A percentile compares a stretch with the other conserved stretches of the same genome.
Conservation (phyloP, 2,329 filamentous ascomycete species). For the Colletotrichum brevisporum region DNA sequence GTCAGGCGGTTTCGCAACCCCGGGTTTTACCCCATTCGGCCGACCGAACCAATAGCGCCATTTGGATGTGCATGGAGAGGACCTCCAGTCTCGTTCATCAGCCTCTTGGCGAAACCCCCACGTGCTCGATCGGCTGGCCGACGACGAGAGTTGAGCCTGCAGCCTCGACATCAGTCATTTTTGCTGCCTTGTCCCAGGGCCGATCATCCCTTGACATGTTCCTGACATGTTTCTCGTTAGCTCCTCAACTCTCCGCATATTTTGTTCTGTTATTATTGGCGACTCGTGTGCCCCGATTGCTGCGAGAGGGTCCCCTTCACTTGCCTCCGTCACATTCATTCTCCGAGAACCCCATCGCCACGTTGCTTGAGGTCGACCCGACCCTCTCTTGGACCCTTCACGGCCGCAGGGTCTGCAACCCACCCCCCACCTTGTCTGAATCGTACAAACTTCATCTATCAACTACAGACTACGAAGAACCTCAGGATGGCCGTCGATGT, state of each 20-base stretch:
- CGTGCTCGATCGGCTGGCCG: slow-evolving; percentile 31
- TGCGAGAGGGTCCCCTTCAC: not conserved
- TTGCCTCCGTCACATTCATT: not conserved
- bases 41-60: slow-evolving; percentile 32
- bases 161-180: not conserved
- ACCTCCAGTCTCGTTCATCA: slow-evolving; percentile 1
- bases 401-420: not conserved
- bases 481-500: slow-evolving; percentile 35
- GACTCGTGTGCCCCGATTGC: not conserved
- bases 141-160: not conserved
- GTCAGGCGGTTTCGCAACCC: not conserved
- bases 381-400: slow-evolving; percentile 9
- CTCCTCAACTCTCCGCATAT: not conserved
- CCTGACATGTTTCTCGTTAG: too few relatives aligned
- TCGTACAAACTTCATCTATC: not conserved
- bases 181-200: not conserved
- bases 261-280: not conserved
- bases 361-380: slow-evolving; percentile 18
- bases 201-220: not conserved
- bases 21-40: slow-evolving; percentile 15
- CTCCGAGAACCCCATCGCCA: slow-evolving; percentile 9
- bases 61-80: slow-evolving; percentile 18
- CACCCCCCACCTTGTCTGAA: slow-evolving; percentile 11
- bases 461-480: not conserved
- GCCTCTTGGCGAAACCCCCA: slow-evolving; percentile 19